A percentile compares a stretch with the other conserved stretches of the same genome.
These are phyloP conservation scores for Phaffomyces opuntiae DNA, from an alignment of 805 yeast species.

Conservation along the genomic window DNA sequence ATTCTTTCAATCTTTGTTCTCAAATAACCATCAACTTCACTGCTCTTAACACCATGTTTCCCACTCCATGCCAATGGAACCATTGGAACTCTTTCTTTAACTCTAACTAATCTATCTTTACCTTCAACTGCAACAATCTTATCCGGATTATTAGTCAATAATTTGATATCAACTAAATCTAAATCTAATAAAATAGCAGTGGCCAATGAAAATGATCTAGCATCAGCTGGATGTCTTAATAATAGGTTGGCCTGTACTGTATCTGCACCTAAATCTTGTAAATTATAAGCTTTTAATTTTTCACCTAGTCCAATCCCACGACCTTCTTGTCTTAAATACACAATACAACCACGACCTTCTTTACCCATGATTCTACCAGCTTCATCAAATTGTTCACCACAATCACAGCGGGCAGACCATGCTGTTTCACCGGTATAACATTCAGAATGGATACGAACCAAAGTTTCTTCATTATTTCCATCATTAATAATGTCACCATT, in stretches of 20 bases:
- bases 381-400: slow-evolving; percentile 98
- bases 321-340: slow-evolving; percentile 95
- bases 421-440: slow-evolving; percentile 99
- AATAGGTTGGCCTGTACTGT: slow-evolving; percentile 93
- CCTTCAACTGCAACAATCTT: slow-evolving; percentile 95
- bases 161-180: slow-evolving; percentile 61
- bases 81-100: slow-evolving; percentile 92
- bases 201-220: slow-evolving; percentile 88
- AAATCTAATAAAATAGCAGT: slow-evolving; percentile 87
- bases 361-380: slow-evolving; percentile 91
- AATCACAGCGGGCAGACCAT: slow-evolving; percentile 98
- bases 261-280: slow-evolving; percentile 97
- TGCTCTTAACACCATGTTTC: slow-evolving; percentile 53
- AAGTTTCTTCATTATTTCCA: slow-evolving; percentile 34
- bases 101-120: slow-evolving; percentile 61
- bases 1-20: slow-evolving; percentile 92
- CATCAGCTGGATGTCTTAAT: slow-evolving; percentile 96
- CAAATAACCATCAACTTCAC: slow-evolving; percentile 87
- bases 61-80: slow-evolving; percentile 85
- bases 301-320: slow-evolving; percentile 99
- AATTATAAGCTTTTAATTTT: slow-evolving; percentile 90
- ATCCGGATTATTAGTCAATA: slow-evolving; percentile 93
- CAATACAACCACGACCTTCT: slow-evolving; percentile 87
- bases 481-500: slow-evolving; percentile 30
- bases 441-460: slow-evolving; percentile 91